phyloP scores from a whole-genome alignment of 805 yeast genomes.

The Candida oleophila region DNA sequence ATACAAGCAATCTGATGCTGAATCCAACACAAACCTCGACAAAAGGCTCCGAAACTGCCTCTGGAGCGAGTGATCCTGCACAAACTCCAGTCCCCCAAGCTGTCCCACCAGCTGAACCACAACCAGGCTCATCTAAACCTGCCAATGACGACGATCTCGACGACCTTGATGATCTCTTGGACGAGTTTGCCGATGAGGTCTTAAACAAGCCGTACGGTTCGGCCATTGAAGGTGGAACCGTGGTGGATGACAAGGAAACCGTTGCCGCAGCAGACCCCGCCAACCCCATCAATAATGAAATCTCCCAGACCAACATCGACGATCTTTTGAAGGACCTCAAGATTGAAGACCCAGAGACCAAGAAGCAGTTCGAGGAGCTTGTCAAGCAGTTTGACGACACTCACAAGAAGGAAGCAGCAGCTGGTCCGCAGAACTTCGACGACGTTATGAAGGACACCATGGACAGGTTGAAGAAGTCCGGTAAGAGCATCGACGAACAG shows the following conservation, averaged over 20 bases:
- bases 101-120: conserved; percentile 5
- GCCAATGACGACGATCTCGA: conserved; percentile 52
- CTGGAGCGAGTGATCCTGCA: too few relatives aligned
- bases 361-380: conserved; percentile 49
- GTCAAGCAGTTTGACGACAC: conserved; percentile 41
- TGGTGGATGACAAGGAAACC: conserved; percentile 9
- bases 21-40: too few relatives aligned
- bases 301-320: conserved; percentile 29
- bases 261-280: conserved; percentile 27
- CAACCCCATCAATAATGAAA: conserved; percentile 30
- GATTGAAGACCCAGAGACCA: conserved; percentile 52
- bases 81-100: background rate
- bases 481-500: conserved; percentile 64
- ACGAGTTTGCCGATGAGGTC: conserved; percentile 77
- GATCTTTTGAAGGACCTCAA: conserved; percentile 48
- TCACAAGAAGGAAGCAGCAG: conserved; percentile 29
- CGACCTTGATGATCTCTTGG: conserved; percentile 80
- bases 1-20: too few relatives aligned
- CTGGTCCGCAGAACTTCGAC: conserved; percentile 51
- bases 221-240: conserved; percentile 17
- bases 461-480: conserved; percentile 74
- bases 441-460: conserved; percentile 78
- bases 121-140: conserved; percentile 3
- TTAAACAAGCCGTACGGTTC: conserved; percentile 62
- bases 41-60: too few relatives aligned